Base-by-base conservation (phyloP, 495 filamentous ascomycete genomes). In the Tuber umbilicatum region DNA sequence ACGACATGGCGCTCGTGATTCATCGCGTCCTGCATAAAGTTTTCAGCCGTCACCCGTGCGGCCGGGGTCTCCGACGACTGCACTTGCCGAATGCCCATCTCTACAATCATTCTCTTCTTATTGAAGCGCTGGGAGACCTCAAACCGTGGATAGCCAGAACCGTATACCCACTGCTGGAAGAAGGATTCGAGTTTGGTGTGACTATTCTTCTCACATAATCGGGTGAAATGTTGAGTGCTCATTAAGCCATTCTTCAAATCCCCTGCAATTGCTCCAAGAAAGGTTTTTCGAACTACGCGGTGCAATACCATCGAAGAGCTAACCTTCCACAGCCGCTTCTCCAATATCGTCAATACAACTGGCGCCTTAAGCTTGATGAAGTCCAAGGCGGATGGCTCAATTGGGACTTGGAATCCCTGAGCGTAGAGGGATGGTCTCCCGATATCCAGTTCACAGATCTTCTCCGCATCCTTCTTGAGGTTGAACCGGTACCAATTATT, bases 51-150 rank as follows among this genome's bases (percentile, higher is more conserved):
- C 38, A 82, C 76, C 42, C 72, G 74, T 27, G 73, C 75, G 17
- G 40, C 31, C 31, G 78, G 75, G 6, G 81, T 88, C 85, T 70
- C 86, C 84, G 76, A 87, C 81, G 82, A 86, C 81, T 97, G 95
- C 2, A 88, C 87, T 81, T 99, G 96, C 68, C 86, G 87, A 76
- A 99, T 94, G 72, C 88, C 89, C 89, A 99, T 94, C 82, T 97
- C 94, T 4, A 99, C 92, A 23, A 94, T 93, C 43, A 97, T 87
- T 79, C 96, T 92, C 84, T 99, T 99, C 86, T 98, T 98, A 79
- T 98, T 99, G 84, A 99, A 98, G 39, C 89, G 87, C 76, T 97
- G 94, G 27, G 88, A 91, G 70, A 95, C 91, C 41, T 89, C 85
- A 79, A 99, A 94, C 37, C 87, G 88, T 7, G 96, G 96, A 80